Percentiles rank a stretch among this genome's conserved stretches.
Conservation (phyloP, 495 filamentous ascomycete genomes). For the Neurospora sp. region DNA sequence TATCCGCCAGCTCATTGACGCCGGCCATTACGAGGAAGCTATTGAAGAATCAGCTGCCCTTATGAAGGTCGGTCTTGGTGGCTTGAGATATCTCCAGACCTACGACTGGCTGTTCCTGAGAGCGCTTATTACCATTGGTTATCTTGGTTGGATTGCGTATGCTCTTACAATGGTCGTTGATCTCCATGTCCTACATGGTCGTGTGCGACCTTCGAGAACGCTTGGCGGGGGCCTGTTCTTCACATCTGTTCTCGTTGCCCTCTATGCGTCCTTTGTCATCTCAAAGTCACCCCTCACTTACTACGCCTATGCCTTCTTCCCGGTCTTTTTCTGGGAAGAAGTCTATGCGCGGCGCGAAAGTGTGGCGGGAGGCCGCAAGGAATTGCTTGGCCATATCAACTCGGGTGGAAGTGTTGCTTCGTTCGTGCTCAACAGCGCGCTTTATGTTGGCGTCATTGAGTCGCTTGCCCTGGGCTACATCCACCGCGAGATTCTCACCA, state of each 20-base stretch:
- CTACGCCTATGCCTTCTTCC: conserved; percentile 88
- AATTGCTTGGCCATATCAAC: conserved; percentile 57
- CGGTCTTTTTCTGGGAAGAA: conserved; percentile 93
- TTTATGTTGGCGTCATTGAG: conserved; percentile 66
- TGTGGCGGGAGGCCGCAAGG: conserved; percentile 53
- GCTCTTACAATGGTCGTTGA: conserved; percentile 87
- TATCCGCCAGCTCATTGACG: conserved; percentile 58
- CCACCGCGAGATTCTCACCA: conserved; percentile 74
- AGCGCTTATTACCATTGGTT: conserved; percentile 85
- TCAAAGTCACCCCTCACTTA: conserved; percentile 77
- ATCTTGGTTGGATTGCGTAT: conserved; percentile 94
- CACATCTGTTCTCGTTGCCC: conserved; percentile 56
- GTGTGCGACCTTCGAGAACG: conserved; percentile 54
- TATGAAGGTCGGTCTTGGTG: conserved; percentile 67
- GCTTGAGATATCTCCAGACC: conserved; percentile 88
- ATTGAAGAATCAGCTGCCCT: conserved; percentile 67
- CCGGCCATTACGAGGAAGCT: conserved; percentile 56
- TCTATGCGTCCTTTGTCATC: conserved; percentile 71
- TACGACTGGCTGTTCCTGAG: conserved; percentile 96
- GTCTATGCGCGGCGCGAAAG: conserved; percentile 71
- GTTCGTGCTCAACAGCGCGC: conserved; percentile 50
- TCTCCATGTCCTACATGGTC: conserved; percentile 73
- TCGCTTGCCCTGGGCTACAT: conserved; percentile 80
- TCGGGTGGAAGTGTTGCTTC: conserved; percentile 43
- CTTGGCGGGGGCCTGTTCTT: conserved; percentile 54